A percentile compares a stretch with the other conserved stretches of the same genome.
These are phyloP conservation scores for Aaosphaeria pasadenensis DNA, from an alignment of 2,329 filamentous ascomycete genomes.

Conservation along the genomic window DNA sequence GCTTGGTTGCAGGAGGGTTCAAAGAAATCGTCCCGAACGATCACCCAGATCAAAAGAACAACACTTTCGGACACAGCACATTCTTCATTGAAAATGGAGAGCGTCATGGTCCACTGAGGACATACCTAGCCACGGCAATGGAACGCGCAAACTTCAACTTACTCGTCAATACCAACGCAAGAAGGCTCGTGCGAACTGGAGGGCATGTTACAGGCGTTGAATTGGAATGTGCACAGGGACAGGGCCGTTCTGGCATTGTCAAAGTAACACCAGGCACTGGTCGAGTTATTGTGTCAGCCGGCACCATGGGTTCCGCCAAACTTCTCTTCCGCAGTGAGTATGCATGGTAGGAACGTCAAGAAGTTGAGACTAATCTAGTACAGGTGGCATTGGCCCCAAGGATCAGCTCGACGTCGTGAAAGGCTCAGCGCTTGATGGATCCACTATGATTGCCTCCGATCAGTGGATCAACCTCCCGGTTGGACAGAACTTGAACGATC, in stretches of 20 bases:
- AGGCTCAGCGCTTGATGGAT: slow-evolving; percentile 35
- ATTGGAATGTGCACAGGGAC: slow-evolving; percentile 45
- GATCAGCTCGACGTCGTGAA: slow-evolving; percentile 43
- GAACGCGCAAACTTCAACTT: slow-evolving; percentile 61
- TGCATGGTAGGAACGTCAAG: slow-evolving; percentile 1
- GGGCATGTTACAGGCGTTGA: slow-evolving; percentile 63
- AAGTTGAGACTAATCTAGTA: not conserved
- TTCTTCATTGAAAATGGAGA: slow-evolving; percentile 65
- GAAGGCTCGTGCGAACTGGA: slow-evolving; percentile 60
- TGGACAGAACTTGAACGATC: slow-evolving; percentile 46
- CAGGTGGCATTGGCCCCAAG: slow-evolving; percentile 59
- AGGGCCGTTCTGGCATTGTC: slow-evolving; percentile 55
- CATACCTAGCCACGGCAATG: slow-evolving; percentile 62
- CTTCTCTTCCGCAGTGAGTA: slow-evolving; percentile 57
- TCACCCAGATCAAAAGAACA: slow-evolving; percentile 61
- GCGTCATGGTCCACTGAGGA: slow-evolving; percentile 64
- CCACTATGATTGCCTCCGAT: slow-evolving; percentile 38
- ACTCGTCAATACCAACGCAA: slow-evolving; percentile 61
- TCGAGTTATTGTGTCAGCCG: slow-evolving; percentile 64
- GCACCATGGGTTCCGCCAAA: slow-evolving; percentile 64
- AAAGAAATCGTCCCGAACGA: slow-evolving; percentile 57
- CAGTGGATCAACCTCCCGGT: slow-evolving; percentile 50
- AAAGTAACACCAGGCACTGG: slow-evolving; percentile 57
- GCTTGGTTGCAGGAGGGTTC: slow-evolving; percentile 60
- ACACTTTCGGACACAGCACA: slow-evolving; percentile 54